Evolutionary conservation across 306 rosid species (phyloP), one percentile per base, ranked within the genome.

Genomic region (Ormosia semicastrata): DNA sequence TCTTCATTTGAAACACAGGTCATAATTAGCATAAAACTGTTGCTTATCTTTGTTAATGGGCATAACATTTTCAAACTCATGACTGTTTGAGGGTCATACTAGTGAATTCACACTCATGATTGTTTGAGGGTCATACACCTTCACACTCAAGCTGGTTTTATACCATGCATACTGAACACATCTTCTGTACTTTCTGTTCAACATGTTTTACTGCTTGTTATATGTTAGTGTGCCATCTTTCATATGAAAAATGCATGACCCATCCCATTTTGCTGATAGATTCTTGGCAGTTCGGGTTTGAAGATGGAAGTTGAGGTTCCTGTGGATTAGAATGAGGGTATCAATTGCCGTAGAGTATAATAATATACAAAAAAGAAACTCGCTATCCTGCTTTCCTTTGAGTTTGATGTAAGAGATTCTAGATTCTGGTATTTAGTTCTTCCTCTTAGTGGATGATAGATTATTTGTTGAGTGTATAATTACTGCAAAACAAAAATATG

Each of bases 231-330:
- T 81, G 66, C 29, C 53, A 30, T 43, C 60, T 59, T 81, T 73
- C 64, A 70, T 68, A 54, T 73, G 77, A 69, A 56, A 39, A 67
- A 56, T 63, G 67, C 78, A 39, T 78, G 60, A 77, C 77, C n/a
- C 7, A 37, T 57, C 18, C 79, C 46, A 58, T 66, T 53, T 78
- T 85, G 41, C 40, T 78, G 79, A 78, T 87, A 91, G 95, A 84
- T 89, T 84, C 91, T 91, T 77, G 85, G 94, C 73, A 86, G 85
- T 81, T 71, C 87, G 47, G 86, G 78, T 71, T 41, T 91, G 84
- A 91, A 89, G 91, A 91, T 89, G 97, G 95, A 89, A 75, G 95
- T 86, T 29, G 97, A 91, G 81, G 87, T 91, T 81, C 92, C 86
- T 1, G 90, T 91, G 79, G 94, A 91, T 78, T 91, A 87, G 77